Evolutionary conservation across 1,139 yeast species (phyloP).

Genomic region (Blastobotrys niveus): DNA sequence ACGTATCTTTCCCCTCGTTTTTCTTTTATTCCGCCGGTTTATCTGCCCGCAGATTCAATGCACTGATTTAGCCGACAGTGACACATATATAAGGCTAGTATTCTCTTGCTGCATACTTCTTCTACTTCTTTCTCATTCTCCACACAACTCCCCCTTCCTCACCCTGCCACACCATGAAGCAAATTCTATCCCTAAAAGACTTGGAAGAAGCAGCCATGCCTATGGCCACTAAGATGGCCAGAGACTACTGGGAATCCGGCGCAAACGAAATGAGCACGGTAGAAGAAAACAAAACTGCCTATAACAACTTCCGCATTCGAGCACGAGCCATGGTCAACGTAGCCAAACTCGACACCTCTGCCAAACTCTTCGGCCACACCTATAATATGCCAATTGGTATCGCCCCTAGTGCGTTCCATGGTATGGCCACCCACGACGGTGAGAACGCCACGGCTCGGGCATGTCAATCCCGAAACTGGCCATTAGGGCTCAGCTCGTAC

Average conservation of each 20-base stretch:
- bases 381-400: constrained; percentile 53
- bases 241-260: constrained; percentile 38
- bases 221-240: constrained; percentile 28
- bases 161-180: constrained; percentile 4
- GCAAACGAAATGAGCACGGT: constrained; percentile 36
- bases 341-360: constrained; percentile 35
- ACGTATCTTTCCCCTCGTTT: no score
- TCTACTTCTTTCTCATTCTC: no score
- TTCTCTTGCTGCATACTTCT: no score
- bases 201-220: constrained; percentile 28
- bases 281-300: constrained; percentile 32
- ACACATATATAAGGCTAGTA: no score
- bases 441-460: constrained; percentile 43
- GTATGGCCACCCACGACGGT: constrained; percentile 59
- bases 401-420: constrained; percentile 63
- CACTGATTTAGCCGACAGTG: no score
- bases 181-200: constrained; percentile 24
- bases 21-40: no score
- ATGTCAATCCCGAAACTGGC: constrained; percentile 30
- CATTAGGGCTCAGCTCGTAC: constrained; percentile 36
- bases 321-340: constrained; percentile 45
- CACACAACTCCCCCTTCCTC: neutral
- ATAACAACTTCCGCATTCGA: constrained; percentile 35
- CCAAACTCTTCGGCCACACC: constrained; percentile 41
- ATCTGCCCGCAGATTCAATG: no score